Evolutionary conservation across 257 asterid genomes (phyloP), one percentile per base, ranked within the genome.

Genomic region (Nicotiana benthamiana): DNA sequence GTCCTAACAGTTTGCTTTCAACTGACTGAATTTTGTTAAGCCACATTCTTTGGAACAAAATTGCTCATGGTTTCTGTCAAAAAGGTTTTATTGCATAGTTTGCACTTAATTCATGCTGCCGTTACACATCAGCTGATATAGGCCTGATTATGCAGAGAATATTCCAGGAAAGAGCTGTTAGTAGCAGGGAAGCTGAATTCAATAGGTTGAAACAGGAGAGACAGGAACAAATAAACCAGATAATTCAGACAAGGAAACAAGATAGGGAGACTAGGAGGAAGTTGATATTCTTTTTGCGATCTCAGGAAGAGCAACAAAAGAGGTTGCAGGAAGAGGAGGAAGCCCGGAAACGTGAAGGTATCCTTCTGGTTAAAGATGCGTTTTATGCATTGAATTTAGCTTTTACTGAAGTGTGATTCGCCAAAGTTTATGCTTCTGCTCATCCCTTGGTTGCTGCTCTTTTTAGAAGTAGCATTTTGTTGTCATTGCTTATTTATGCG

Each of bases 301-400:
- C 82, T 6, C 91, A 93, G 83, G 98, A 93, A 86, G 96, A 90
- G 82, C 89, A 88, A 82, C 95, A 88, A 59, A 88, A 81, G 85
- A 89, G 83, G 89, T 30, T 86, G 86, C 94, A 59, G n/a, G 98
- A 93, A 82, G 96, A 88, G 90, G 97, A 94, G 89, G 97, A 90
- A 79, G 94, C 90, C 11, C 85, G 90, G 80, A 94, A 85, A 86
- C 93, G 17, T 77, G 97, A 94, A 94, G 98, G 97, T 94, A 87
- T 52, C 6, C 28, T 34, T 52, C 48, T 28, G 57, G 34, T 70
- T 67, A 43, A 70, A 70, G 77, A 40, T 43, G 77, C 77, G 12
- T 43, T 22, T 70, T n/a, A 43, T 22, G 57, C 12, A 52, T 61
- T 22, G 34, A 43, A 10, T 67, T 43, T 43, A 0, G 34, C 7